A percentile compares a stretch with the other conserved stretches of the same genome.
Evolutionary conservation across 768 basidiomycete genomes (phyloP).

Genomic region (Glaciozyma antarctica): DNA sequence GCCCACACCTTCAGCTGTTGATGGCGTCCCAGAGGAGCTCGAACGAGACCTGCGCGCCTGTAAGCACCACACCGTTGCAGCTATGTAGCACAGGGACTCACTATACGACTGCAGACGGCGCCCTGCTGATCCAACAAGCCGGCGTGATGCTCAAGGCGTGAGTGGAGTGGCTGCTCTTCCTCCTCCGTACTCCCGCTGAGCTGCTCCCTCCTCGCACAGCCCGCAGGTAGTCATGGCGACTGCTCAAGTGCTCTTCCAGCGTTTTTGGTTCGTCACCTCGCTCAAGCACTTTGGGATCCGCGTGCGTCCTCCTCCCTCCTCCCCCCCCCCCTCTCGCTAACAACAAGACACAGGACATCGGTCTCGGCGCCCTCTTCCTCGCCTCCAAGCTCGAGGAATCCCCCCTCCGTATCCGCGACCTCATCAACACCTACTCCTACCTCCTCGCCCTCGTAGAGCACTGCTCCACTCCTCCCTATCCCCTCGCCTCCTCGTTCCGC

Average conservation of each 20-base stretch:
- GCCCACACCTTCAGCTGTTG: constrained; percentile 66
- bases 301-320: constrained; percentile 46
- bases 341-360: constrained; percentile 56
- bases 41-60: constrained; percentile 80
- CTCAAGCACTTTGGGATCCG: constrained; percentile 90
- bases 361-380: constrained; percentile 78
- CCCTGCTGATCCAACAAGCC: constrained; percentile 89
- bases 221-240: constrained; percentile 96
- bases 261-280: constrained; percentile 92
- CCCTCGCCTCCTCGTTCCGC: background rate
- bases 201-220: constrained; percentile 30
- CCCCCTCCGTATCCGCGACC: constrained; percentile 79
- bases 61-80: background rate
- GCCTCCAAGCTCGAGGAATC: constrained; percentile 89
- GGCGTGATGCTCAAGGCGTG: constrained; percentile 85
- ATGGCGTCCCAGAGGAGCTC: constrained; percentile 68
- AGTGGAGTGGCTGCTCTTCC: constrained; percentile 34
- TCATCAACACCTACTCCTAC: constrained; percentile 88
- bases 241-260: constrained; percentile 89
- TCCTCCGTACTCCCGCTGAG: background rate
- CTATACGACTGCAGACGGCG: constrained; percentile 48
- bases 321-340: background rate
- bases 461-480: constrained; percentile 17
- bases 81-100: background rate
- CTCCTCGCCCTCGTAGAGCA: constrained; percentile 45